Base-by-base conservation (phyloP, 202 grass and related monocot species). In the Zizania palustris region DNA sequence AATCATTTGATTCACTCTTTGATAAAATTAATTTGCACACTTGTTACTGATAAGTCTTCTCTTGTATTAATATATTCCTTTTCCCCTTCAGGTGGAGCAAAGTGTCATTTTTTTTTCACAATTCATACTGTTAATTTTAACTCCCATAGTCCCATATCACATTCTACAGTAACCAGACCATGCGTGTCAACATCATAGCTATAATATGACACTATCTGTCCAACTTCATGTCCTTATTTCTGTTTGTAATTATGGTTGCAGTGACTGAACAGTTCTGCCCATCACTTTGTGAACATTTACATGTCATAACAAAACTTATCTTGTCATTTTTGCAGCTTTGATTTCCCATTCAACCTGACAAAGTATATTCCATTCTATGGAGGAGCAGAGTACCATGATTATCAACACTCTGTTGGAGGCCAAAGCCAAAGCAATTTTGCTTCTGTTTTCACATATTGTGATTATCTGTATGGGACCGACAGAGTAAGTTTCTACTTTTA, bases 401-500 rank as follows among this genome's bases (percentile, higher is more conserved):
- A 90, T 86, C 90, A 96, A 83, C 93, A 96, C 81, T 96, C 88
- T 20, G 89, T 96, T 41, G 93, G 93, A 74, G 79, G 93, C 36
- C 89, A 88, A 60, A 96, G 93, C 69, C 93, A 96, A 78, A 96
- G 93, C 84, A 96, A 96, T 65, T 96, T 96, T 82, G 87, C 93
- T 81, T 96, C 93, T 5, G 93, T 96, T 75, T 96, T 96, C 82
- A 96, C 93, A 0, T 96, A 96, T 36, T 96, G 93, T 66, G 93
- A 96, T 76, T 96, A 90, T 70, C 53, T 96, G 53, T 96, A 96
- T n/a, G 93, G 93, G 14, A 96, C 93, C 22, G 93, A 96, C 74
- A 90, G 74, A 80, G 93, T 90, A 78, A 73, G 79, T 84, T 76
- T 41, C 58, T 80, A 37, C 18, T 36, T 55, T 80, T 22, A 60